Percentiles rank a stretch among this genome's conserved stretches.
Conservation (phyloP, 164 flowering plant genomes). For the Aristolochia fimbriata region DNA sequence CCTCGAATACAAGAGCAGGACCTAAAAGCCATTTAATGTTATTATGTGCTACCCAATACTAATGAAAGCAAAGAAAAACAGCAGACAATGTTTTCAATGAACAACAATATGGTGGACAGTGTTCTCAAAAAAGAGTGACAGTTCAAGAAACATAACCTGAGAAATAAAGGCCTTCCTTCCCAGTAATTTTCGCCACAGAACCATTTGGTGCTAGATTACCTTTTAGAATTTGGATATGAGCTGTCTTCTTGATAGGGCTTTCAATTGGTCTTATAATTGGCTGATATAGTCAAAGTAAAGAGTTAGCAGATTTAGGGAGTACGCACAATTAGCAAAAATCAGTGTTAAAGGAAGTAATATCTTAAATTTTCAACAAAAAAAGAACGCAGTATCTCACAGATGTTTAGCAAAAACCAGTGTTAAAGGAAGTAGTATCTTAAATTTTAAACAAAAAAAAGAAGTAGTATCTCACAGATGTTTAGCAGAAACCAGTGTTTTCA, state of each 20-base stretch:
- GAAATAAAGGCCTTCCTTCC: constrained; percentile 93
- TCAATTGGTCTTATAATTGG: constrained; percentile 66
- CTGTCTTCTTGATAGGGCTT: constrained; percentile 89
- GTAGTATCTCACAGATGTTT: constrained; percentile 57
- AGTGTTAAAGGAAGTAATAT: too few species aligned
- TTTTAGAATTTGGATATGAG: constrained; percentile 80
- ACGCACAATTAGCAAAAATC: too few species aligned
- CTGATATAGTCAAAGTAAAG: constrained; percentile 23
- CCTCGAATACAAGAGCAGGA: constrained; percentile 95
- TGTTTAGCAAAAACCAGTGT: too few species aligned
- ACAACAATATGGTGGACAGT: constrained; percentile 2
- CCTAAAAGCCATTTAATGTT: constrained; percentile 26
- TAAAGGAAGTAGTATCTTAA: not conserved
- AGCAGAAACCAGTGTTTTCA: constrained; percentile 56
- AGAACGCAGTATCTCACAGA: constrained; percentile 21
- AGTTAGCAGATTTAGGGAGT: too few species aligned
- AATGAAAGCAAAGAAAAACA: not conserved
- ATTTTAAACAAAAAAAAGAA: too few species aligned
- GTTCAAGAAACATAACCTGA: constrained; percentile 36
- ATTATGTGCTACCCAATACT: not conserved
- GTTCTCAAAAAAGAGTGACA: not conserved
- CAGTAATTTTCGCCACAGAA: constrained; percentile 96
- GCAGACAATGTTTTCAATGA: constrained; percentile 1
- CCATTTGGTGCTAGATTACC: constrained; percentile 98
- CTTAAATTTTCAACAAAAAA: too few species aligned